Evolutionary conservation across 495 filamentous ascomycete genomes (phyloP).

Genomic region (Annulohypoxylon bovei): DNA sequence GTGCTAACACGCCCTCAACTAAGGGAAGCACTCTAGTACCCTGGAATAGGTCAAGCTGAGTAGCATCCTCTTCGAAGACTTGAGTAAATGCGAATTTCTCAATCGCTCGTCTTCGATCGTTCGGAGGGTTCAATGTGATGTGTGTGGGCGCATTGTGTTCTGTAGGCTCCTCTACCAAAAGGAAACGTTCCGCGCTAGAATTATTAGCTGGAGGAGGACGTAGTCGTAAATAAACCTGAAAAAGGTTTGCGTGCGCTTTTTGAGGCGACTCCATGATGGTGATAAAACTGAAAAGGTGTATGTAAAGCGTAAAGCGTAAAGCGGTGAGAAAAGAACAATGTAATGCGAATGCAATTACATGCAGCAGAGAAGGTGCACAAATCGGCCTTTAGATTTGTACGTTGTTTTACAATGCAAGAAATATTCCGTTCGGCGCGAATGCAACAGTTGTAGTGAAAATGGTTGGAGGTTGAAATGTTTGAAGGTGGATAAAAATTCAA

Average conservation of each 20-base stretch:
- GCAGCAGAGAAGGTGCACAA: constrained; percentile 30
- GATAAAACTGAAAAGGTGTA: constrained; percentile 9
- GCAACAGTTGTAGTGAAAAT: constrained; percentile 22
- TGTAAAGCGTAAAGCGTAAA: too few relatives aligned
- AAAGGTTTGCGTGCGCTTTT: constrained; percentile 65
- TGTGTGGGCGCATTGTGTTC: constrained; percentile 71
- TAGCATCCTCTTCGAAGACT: constrained; percentile 87
- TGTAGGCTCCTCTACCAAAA: constrained; percentile 74
- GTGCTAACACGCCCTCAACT: constrained; percentile 79
- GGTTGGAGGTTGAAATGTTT: constrained; percentile 24
- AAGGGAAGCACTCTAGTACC: constrained; percentile 79
- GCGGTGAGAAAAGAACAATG: constrained; percentile 20
- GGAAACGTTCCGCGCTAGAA: constrained; percentile 70
- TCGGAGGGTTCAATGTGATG: constrained; percentile 87
- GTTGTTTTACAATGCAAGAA: constrained; percentile 37
- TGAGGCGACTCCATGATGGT: constrained; percentile 43
- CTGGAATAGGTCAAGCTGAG: constrained; percentile 87
- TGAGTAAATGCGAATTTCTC: constrained; percentile 95
- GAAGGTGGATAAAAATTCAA: not conserved
- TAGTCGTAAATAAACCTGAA: constrained; percentile 91
- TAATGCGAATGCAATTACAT: constrained; percentile 26
- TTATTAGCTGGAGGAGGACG: constrained; percentile 70
- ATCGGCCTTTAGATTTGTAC: constrained; percentile 2
- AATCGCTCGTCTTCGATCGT: constrained; percentile 82
- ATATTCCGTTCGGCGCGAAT: constrained; percentile 33